Conservation (phyloP, 176 grass and related monocot species). For the Avena insularis region DNA sequence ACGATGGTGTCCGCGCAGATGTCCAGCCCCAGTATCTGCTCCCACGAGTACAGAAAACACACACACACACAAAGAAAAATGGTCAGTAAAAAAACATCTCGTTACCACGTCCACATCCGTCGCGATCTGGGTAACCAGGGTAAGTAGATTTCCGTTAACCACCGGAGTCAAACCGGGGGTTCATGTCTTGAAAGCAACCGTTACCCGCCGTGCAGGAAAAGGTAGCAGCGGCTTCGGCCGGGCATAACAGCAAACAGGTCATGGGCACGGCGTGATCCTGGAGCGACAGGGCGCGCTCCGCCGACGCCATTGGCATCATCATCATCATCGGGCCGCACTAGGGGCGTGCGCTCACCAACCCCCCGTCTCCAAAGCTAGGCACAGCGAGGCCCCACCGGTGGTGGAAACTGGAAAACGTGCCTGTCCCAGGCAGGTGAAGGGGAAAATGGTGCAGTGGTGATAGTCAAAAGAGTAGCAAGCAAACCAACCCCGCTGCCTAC, state of each 20-base stretch:
- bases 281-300: background rate
- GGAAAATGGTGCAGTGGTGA: background rate
- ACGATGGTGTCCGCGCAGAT: conserved; percentile 96
- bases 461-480: conserved; percentile 35
- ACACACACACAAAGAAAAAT: background rate
- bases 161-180: background rate
- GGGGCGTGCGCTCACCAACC: conserved; percentile 46
- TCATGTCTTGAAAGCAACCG: background rate
- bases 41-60: background rate
- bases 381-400: conserved; percentile 24
- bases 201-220: conserved; percentile 30
- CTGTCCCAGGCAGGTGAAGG: conserved; percentile 14
- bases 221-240: background rate
- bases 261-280: conserved; percentile 22
- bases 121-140: background rate
- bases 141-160: background rate
- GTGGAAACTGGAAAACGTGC: background rate
- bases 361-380: background rate
- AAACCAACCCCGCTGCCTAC: conserved; percentile 28
- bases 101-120: conserved; percentile 7
- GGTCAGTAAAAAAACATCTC: background rate
- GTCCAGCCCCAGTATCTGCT: conserved; percentile 94
- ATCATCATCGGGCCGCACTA: background rate
- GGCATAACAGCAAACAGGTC: conserved; percentile 57
- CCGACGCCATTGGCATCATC: background rate